A percentile compares a stretch with the other conserved stretches of the same genome.
These are phyloP conservation scores for Botryotinia narcissicola DNA, from an alignment of 2,329 filamentous ascomycete species.

Conservation along the genomic window DNA sequence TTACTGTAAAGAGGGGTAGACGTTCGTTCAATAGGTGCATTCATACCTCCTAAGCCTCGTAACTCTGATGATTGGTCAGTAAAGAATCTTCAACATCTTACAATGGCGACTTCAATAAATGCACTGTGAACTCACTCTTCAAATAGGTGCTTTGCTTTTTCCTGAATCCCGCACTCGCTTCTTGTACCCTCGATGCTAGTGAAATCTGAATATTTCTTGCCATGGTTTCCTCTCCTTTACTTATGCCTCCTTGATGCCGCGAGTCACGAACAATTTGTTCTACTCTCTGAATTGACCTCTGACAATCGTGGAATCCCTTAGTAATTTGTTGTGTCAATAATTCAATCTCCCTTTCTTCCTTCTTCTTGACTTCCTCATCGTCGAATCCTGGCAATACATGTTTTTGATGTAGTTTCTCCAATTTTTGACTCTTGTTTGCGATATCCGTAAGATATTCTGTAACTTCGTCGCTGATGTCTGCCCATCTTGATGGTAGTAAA, in stretches of 20 bases:
- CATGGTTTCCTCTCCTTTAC: constrained; percentile 87
- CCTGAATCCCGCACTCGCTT: constrained; percentile 85
- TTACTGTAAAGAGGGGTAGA: constrained; percentile 50
- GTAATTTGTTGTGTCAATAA: constrained; percentile 87
- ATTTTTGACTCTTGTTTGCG: constrained; percentile 74
- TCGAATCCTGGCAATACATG: constrained; percentile 96
- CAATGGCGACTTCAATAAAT: neutral
- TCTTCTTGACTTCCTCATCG: constrained; percentile 83
- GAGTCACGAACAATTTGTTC: constrained; percentile 84
- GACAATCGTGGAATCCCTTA: constrained; percentile 82
- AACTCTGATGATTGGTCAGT: constrained; percentile 55
- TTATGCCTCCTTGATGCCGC: constrained; percentile 68
- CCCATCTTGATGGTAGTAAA: constrained; percentile 89
- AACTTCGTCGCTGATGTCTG: constrained; percentile 92
- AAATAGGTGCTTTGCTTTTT: constrained; percentile 98
- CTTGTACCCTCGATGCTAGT: constrained; percentile 82
- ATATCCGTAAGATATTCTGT: constrained; percentile 78
- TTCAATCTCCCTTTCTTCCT: constrained; percentile 89
- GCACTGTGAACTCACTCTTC: constrained; percentile 63
- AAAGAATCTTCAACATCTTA: neutral
- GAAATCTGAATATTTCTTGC: constrained; percentile 94
- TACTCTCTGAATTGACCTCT: constrained; percentile 82
- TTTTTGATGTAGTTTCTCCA: constrained; percentile 94
- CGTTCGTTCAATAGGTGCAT: constrained; percentile 52
- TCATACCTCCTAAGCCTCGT: constrained; percentile 66